Percentiles rank a stretch among this genome's conserved stretches.
These are phyloP conservation scores for Nothopassalora personata DNA, from an alignment of 2,329 filamentous ascomycete genomes.

Conservation along the genomic window DNA sequence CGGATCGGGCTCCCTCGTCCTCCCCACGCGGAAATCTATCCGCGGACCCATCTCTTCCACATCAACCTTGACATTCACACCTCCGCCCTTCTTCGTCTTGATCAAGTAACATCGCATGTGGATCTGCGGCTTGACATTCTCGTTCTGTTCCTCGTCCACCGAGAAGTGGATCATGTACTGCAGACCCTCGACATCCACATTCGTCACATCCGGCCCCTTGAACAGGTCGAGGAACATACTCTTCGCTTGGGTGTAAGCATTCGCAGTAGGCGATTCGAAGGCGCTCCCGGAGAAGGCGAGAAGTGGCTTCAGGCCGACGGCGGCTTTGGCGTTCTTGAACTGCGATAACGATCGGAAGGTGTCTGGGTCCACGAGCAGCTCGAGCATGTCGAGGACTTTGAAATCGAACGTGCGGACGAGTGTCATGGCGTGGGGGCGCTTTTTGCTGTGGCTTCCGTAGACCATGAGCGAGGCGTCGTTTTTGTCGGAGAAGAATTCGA, in stretches of 20 bases:
- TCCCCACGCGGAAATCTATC: slow-evolving; percentile 84
- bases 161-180: slow-evolving; percentile 83
- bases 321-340: slow-evolving; percentile 61
- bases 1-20: slow-evolving; percentile 71
- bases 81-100: slow-evolving; percentile 73
- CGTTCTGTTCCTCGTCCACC: slow-evolving; percentile 55
- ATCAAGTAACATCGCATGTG: slow-evolving; percentile 79
- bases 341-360: slow-evolving; percentile 64
- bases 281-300: slow-evolving; percentile 83
- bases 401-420: slow-evolving; percentile 75
- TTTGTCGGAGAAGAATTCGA: slow-evolving; percentile 95
- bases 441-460: slow-evolving; percentile 84
- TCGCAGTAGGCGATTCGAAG: slow-evolving; percentile 74
- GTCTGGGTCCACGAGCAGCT: slow-evolving; percentile 74
- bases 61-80: slow-evolving; percentile 80
- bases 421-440: slow-evolving; percentile 86
- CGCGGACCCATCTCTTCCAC: slow-evolving; percentile 92
- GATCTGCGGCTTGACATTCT: slow-evolving; percentile 42
- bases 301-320: slow-evolving; percentile 81
- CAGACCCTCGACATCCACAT: slow-evolving; percentile 90
- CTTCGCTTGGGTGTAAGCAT: slow-evolving; percentile 81
- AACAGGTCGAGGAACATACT: slow-evolving; percentile 87
- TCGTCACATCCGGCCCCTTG: slow-evolving; percentile 70
- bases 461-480: slow-evolving; percentile 86
- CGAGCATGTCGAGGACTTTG: slow-evolving; percentile 91